Conservation (phyloP, 2,329 filamentous ascomycete species). For the Leptographium galeiforme region DNA sequence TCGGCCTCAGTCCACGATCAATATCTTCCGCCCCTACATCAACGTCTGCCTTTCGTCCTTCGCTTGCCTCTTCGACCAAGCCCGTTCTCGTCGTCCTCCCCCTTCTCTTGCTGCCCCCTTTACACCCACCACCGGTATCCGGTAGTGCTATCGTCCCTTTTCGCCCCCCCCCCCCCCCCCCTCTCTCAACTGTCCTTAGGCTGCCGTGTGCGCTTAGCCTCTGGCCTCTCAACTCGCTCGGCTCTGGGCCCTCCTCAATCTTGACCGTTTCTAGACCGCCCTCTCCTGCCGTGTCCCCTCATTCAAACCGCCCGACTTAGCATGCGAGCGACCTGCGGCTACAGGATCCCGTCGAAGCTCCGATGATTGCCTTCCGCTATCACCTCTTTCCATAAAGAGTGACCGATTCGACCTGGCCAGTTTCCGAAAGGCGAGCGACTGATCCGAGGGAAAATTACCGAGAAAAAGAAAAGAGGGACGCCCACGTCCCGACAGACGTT, state of each 20-base stretch:
- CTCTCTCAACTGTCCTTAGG: neutral
- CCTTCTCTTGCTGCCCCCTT: constrained; percentile 1
- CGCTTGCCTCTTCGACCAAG: neutral
- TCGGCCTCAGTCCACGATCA: neutral
- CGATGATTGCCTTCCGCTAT: neutral
- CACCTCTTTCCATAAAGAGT: neutral
- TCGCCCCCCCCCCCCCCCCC: neutral
- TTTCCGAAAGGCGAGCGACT: neutral
- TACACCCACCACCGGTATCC: neutral
- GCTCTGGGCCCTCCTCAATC: too few species aligned
- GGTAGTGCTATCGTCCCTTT: neutral
- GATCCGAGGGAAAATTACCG: neutral
- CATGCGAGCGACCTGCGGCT: too few species aligned
- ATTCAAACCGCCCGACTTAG: too few species aligned
- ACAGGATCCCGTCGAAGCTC: neutral
- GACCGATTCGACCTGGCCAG: neutral
- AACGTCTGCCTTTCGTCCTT: neutral
- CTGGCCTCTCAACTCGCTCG: too few species aligned
- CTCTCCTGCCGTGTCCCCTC: neutral
- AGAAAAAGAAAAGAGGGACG: neutral
- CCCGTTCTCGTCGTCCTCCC: neutral
- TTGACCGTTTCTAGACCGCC: neutral
- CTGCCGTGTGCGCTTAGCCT: too few species aligned
- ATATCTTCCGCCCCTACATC: neutral
- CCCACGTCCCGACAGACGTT: neutral